Conservation (phyloP, 371 early-diverging fungal species). For the Mucor plumbeus region DNA sequence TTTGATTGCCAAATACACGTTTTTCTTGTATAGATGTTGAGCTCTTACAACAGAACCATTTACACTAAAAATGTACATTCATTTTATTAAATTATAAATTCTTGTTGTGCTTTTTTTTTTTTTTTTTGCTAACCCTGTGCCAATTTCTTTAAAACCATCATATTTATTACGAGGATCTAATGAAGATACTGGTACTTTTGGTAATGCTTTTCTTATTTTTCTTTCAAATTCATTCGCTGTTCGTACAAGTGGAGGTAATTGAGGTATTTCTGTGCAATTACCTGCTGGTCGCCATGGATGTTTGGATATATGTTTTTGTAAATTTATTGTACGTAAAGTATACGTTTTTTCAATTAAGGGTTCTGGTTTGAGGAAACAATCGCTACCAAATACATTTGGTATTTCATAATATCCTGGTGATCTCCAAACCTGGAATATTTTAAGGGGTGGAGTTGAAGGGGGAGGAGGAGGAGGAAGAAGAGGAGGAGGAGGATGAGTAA, state of each 20-base stretch:
- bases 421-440: conserved; percentile 41
- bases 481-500: background rate
- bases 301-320: conserved; percentile 48
- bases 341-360: conserved; percentile 34
- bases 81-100: background rate
- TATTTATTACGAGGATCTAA: conserved; percentile 53
- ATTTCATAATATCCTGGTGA: conserved; percentile 53
- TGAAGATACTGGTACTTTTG: conserved; percentile 44
- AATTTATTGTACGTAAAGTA: conserved; percentile 36
- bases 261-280: conserved; percentile 44
- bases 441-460: background rate
- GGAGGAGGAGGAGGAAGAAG: background rate
- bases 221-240: conserved; percentile 49
- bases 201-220: conserved; percentile 49
- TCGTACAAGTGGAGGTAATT: conserved; percentile 44
- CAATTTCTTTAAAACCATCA: conserved; percentile 52
- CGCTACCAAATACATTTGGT: conserved; percentile 51
- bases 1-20: conserved; percentile 50
- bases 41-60: conserved; percentile 56
- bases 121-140: conserved; percentile 47
- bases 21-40: conserved; percentile 47
- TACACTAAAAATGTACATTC: conserved; percentile 36
- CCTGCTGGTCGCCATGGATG: conserved; percentile 55
- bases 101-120: background rate
- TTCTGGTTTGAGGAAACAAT: conserved; percentile 52